Percentiles rank a stretch among this genome's conserved stretches.
Evolutionary conservation across 1,284 basidiomycete genomes (phyloP).

Genomic region (Boletus albobrunnescens): DNA sequence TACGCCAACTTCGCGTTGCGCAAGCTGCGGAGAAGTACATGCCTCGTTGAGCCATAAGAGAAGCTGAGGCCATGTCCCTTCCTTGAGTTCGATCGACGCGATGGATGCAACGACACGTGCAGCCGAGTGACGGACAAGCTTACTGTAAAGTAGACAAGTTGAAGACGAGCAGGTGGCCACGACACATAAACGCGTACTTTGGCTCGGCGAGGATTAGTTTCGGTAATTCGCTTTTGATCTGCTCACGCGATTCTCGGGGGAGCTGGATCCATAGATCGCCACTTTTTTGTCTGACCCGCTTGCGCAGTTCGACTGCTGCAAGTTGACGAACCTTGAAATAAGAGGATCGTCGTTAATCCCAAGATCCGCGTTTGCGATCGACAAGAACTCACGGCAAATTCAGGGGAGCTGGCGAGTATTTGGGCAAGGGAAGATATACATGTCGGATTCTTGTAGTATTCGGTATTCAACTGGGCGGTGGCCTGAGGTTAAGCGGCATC

Average conservation of each 20-base stretch:
- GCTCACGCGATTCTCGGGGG: conserved; percentile 64
- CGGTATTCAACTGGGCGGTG: conserved; percentile 85
- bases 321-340: conserved; percentile 84
- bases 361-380: conserved; percentile 5
- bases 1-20: conserved; percentile 87
- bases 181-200: conserved; percentile 49
- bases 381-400: conserved; percentile 53
- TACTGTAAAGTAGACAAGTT: conserved; percentile 41
- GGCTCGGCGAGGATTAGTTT: conserved; percentile 77
- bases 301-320: conserved; percentile 95
- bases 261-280: conserved; percentile 84
- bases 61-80: conserved; percentile 82
- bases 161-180: neutral
- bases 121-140: conserved; percentile 84
- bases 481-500: conserved; percentile 52
- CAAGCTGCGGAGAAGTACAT: conserved; percentile 63
- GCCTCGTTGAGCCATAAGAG: conserved; percentile 86
- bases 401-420: conserved; percentile 83
- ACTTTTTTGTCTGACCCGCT: conserved; percentile 81
- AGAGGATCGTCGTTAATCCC: conserved; percentile 7
- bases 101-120: conserved; percentile 93
- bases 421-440: conserved; percentile 91
- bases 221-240: conserved; percentile 86
- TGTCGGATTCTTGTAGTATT: conserved; percentile 87
- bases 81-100: conserved; percentile 84